Percentiles rank a stretch among this genome's conserved stretches.
phyloP scores from a whole-genome alignment of 192 early-diverging fungal species.

The Paraglomus occultum region DNA sequence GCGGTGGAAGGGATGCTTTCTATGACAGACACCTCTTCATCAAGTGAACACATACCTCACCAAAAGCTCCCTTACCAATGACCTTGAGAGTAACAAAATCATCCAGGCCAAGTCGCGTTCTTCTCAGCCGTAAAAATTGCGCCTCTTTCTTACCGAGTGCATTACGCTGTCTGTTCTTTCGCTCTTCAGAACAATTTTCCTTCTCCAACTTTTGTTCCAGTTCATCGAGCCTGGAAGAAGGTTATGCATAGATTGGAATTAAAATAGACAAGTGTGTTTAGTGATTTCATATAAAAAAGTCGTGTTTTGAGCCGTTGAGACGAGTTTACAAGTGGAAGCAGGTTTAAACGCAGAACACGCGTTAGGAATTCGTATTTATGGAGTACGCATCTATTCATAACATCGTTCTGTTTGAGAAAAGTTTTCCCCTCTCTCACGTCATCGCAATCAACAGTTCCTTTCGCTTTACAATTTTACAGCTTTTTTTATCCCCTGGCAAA shows the following conservation, averaged over 20 bases:
- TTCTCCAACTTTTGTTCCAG: constrained; percentile 71
- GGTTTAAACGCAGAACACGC: constrained; percentile 5
- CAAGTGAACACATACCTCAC: constrained; percentile 60
- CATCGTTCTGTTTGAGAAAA: not conserved
- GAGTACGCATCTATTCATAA: not conserved
- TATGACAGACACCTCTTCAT: no score
- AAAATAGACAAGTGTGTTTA: constrained; percentile 13
- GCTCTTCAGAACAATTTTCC: constrained; percentile 83
- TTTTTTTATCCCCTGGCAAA: not conserved
- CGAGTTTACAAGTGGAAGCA: constrained; percentile 12
- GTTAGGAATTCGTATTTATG: not conserved
- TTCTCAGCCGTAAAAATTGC: constrained; percentile 87
- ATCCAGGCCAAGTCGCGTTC: constrained; percentile 82
- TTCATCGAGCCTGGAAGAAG: constrained; percentile 62
- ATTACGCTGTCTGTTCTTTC: constrained; percentile 79
- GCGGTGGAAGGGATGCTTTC: no score
- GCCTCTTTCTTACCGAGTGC: constrained; percentile 86
- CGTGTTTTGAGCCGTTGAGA: not conserved
- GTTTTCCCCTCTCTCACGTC: not conserved
- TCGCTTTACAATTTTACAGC: not conserved
- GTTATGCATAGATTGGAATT: not conserved
- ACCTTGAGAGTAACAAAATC: constrained; percentile 97
- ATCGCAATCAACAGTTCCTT: not conserved
- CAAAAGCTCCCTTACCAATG: constrained; percentile 98
- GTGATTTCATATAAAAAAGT: constrained; percentile 1